Base-by-base conservation (phyloP, 2,329 filamentous ascomycete species). In the Graphium sp. region DNA sequence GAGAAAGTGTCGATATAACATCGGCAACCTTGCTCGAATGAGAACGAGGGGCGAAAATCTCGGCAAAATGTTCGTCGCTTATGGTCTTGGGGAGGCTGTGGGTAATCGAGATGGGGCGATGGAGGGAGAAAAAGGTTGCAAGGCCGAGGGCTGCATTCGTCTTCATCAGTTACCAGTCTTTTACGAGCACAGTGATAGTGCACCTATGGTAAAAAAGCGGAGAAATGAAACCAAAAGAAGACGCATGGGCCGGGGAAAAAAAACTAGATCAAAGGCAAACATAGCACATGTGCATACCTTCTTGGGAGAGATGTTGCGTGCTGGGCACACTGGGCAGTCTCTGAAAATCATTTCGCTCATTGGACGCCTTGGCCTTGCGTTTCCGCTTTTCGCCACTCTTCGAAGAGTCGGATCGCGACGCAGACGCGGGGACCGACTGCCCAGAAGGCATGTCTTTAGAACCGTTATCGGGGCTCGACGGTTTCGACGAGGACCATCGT, bases 61-160 rank as follows among this genome's bases (percentile, higher is more conserved):
- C 66, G 36, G 81, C 75, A 51, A 95, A 94, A 28, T 75, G 66
- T 46, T 80, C 76, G 36, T 77, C 62, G 29, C 68, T 73, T 25
- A 84, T 66, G 13, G 66, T 60, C 41, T 69, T 73, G 32, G 79
- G 89, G 45, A 93, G 75, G 39, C 77, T 75, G 41, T 76, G 74
- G 28, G 76, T 84, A 39, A 94, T 72, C 31, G 83, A 92, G 45
- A 98, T 87, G 25, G 89, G 89, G 35, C 89, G 75, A 55, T 98
- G 83, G 39, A 92, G 77, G 37, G 85, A 91, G 61, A 95, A 95
- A 64, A 98, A 95, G 34, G 78, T 78, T 6, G 87, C 89, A 25
- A 93, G 62, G 37, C 79, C 76, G 35, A 95, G 66, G 45, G 91
- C 89, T 95, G 39, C 5, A 37, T 17, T 10, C 10, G 15, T 10